Percentiles rank a stretch among this genome's conserved stretches.
phyloP scores from a whole-genome alignment of 148 eudicot species.

The Spergularia bocconei region DNA sequence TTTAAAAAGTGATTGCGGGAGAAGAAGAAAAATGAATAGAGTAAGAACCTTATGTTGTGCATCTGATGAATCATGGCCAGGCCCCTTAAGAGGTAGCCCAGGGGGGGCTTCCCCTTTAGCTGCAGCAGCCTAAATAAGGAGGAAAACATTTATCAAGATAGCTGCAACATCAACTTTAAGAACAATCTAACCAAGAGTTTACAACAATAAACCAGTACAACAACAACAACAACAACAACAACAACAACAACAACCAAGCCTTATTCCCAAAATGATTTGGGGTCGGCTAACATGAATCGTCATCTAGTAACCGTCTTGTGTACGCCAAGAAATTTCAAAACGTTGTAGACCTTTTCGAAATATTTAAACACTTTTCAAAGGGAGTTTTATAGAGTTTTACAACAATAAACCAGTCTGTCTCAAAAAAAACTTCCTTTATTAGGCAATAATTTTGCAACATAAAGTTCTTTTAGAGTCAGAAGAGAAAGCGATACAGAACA shows the following conservation, averaged over 20 bases:
- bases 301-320: no score
- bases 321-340: no score
- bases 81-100: conserved; percentile 92
- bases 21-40: not conserved
- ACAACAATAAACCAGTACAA: not conserved
- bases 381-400: no score
- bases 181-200: not conserved
- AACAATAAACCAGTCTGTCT: not conserved
- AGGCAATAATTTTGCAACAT: not conserved
- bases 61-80: conserved; percentile 93
- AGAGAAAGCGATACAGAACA: not conserved
- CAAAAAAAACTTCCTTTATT: not conserved
- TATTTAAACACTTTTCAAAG: no score
- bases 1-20: not conserved
- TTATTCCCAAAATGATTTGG: no score
- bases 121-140: conserved; percentile 76
- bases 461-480: not conserved
- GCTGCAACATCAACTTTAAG: not conserved
- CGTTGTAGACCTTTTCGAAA: no score
- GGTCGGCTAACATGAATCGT: no score
- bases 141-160: conserved; percentile 3
- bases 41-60: conserved; percentile 61
- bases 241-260: no score
- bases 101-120: conserved; percentile 97
- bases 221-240: no score